Evolutionary conservation across 441 rosid genomes (phyloP), one percentile per base, ranked within the genome.

Genomic region (Gossypium trilobum): DNA sequence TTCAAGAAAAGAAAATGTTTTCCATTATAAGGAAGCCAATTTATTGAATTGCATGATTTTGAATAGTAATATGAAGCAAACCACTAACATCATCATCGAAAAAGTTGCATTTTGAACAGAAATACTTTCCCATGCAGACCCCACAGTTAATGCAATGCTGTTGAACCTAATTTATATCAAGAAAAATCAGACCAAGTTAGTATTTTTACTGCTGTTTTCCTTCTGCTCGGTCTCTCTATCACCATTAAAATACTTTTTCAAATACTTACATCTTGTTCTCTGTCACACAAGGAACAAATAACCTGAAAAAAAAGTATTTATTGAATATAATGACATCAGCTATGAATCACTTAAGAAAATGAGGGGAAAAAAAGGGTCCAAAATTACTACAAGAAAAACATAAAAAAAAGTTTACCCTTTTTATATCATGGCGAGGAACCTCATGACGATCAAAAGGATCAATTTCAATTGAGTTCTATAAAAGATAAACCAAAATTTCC

Each of bases 91-190:
- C 88, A 68, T 85, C 87, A 22, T 85, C 87, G 17, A 77, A 84
- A 72, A 86, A 83, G 59, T 86, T 87, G 89, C 89, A 87, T 29
- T 80, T 76, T 7, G 79, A 48, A 78, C 91, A 87, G 33, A 82
- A 87, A 61, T 85, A 87, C 63, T 82, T 78, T 63, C 91, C 91
- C 89, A 87, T 83, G 71, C 86, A 81, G 68, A 80, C 85, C 33
- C 89, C 87, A 68, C 89, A 87, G 5, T 79, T 33, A 50, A 75
- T 46, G 74, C 89, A 87, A 66, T 76, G 16, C 25, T 86, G 87
- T 31, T 77, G 86, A 75, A 84, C 84, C 91, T 87, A 23, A 79
- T 29, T 29, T 20, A 33, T 31, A 60, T 20, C 14, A 63, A 11
- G 14, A 64, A 46, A 74, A 39, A 33, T 4, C 25, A 36, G 5